Percentiles rank a stretch among this genome's conserved stretches.
These are phyloP conservation scores for Yamadazyma laniorum DNA, from an alignment of 805 yeast genomes.

Conservation along the genomic window DNA sequence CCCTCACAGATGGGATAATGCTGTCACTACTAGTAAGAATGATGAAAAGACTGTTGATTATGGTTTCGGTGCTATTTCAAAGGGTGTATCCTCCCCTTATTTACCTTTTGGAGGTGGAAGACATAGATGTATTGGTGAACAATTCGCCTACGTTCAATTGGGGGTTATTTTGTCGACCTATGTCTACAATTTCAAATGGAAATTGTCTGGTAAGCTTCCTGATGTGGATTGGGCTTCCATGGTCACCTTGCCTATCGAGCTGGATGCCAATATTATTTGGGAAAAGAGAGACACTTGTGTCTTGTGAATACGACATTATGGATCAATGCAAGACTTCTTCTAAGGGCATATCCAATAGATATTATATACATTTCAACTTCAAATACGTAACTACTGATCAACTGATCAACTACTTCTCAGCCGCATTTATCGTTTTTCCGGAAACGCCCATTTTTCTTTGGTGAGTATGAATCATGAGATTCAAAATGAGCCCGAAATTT, in stretches of 20 bases:
- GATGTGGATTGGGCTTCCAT: slow-evolving; percentile 78
- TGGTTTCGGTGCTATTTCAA: slow-evolving; percentile 95
- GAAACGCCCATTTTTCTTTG: too few relatives aligned
- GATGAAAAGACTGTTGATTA: slow-evolving; percentile 64
- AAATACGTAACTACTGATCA: too few relatives aligned
- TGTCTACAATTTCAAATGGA: slow-evolving; percentile 78
- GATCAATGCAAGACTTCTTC: too few relatives aligned
- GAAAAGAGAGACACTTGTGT: slow-evolving; percentile 56
- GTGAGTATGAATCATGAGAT: neutral
- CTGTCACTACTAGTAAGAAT: slow-evolving; percentile 21
- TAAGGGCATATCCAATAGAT: too few relatives aligned
- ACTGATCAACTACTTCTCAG: too few relatives aligned
- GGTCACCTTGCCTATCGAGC: slow-evolving; percentile 87
- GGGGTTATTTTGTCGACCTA: slow-evolving; percentile 78
- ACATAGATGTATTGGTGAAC: slow-evolving; percentile 99
- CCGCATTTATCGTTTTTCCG: too few relatives aligned
- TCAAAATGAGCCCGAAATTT: neutral
- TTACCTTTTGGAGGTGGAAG: slow-evolving; percentile 99
- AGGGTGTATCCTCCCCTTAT: slow-evolving; percentile 94
- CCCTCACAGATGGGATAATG: slow-evolving; percentile 80
- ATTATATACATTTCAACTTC: too few relatives aligned
- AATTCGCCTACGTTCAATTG: slow-evolving; percentile 91
- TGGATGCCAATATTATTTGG: slow-evolving; percentile 65
- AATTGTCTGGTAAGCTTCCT: slow-evolving; percentile 52
- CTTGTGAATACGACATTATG: too few relatives aligned